phyloP scores from a whole-genome alignment of 1,139 yeast species.

The Arxiozyma heterogenica region DNA sequence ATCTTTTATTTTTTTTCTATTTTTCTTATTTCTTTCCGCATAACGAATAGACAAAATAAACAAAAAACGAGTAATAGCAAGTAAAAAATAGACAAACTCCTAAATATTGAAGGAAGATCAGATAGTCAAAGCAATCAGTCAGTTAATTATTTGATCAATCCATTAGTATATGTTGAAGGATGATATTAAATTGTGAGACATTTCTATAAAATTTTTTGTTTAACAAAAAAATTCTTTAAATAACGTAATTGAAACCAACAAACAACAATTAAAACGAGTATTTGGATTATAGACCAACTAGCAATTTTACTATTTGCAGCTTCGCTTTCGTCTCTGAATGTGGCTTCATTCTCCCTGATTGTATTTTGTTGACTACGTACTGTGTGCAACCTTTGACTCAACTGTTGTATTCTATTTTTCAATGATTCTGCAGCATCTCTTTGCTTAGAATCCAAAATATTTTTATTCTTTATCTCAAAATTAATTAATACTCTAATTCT shows the following conservation, averaged over 20 bases:
- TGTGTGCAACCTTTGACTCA: constrained; percentile 40
- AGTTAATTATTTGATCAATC: background rate
- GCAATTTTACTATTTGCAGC: constrained; percentile 43
- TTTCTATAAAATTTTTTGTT: constrained; percentile 44
- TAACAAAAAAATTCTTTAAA: constrained; percentile 51
- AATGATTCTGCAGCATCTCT: constrained; percentile 37
- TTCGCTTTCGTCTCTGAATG: constrained; percentile 48
- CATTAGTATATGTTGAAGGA: background rate
- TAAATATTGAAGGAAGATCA: background rate
- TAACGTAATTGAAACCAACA: constrained; percentile 57
- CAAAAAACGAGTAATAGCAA: no score
- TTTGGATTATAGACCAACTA: constrained; percentile 48
- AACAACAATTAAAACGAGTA: constrained; percentile 37
- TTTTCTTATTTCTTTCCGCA: background rate
- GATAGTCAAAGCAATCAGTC: background rate
- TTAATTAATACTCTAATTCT: constrained; percentile 40
- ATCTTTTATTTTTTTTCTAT: background rate
- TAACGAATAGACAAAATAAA: background rate
- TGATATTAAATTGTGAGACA: background rate
- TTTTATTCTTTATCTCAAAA: constrained; percentile 41
- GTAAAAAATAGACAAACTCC: no score
- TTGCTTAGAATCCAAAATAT: constrained; percentile 39
- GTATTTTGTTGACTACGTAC: constrained; percentile 45
- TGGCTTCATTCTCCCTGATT: constrained; percentile 44
- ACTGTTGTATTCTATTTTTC: constrained; percentile 36